Evolutionary conservation across 306 rosid species (phyloP), one percentile per base, ranked within the genome.

Genomic region (Medicago ruthenica): DNA sequence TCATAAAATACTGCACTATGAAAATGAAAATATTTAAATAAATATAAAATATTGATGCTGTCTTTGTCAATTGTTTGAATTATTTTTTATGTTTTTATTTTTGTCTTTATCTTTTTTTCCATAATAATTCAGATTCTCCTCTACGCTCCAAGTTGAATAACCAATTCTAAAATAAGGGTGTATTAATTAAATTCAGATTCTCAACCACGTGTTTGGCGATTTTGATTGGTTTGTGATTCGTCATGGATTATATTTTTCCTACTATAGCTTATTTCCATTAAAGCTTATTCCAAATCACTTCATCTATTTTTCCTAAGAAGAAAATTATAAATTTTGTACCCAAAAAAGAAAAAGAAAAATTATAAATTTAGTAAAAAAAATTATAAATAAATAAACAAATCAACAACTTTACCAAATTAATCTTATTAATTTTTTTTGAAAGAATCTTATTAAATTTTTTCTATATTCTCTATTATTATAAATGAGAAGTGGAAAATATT

Each of bases 41-140:
- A 72, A 20, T 57, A 8, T 45, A n/a, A 69, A 14, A 20, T 45
- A 20, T 13, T 10, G 6, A 20, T 3, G 22, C 45, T 24, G 62
- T 75, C 48, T 51, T n/a, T 27, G 9, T 58, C 74, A 45, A 31
- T 12, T 11, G 45, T 67, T 40, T 24, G 74, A 73, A 80, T 80
- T 58, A 81, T 81, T 70, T 74, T n/a, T 18, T 44, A 1, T 17
- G 13, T 45, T 40, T 64, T 71, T 51, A 59, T 0, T 24, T 37
- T 36, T 34, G 58, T 21, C 41, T 42, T 24, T 74, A 73, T 82
- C 74, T 73, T 69, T 47, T 59, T 7, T 65, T 65, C 51, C 11
- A 7, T 21, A 18, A 8, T 8, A 53, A 58, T 64, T 61, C 20
- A 22, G 41, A 24, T 41, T 44, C 66, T 50, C 8, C 4, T 51